Evolutionary conservation across 2,329 filamentous ascomycete genomes (phyloP), one percentile per base, ranked within the genome.

Genomic region (Penicillium sp.): DNA sequence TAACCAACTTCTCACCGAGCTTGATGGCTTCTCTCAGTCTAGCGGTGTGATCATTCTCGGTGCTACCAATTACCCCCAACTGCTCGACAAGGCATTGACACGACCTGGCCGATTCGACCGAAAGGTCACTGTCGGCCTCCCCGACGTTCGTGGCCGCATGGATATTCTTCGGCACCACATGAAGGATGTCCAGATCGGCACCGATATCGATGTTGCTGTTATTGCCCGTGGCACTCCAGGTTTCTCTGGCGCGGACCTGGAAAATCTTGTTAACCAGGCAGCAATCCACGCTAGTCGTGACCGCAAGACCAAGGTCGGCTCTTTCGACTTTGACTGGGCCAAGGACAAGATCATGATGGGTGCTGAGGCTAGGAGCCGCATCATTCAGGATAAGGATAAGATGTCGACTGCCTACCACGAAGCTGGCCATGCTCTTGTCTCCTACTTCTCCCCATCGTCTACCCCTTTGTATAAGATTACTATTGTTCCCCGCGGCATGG

Each of bases 291-390:
- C 94, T n/a, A 96, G 91, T 66, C 91, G 94, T 70, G 83, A 89
- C 61, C 94, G 92, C 75, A 83, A 88, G 32, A 80, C 79, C 52
- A 82, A 87, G 39, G 90, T 99, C 46, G 82, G 83, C 10, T 88
- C 91, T 72, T 75, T 82, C 27, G 91, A 97, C 67, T 87, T 97
- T 58, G 92, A 97, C 63, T 99, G 93, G 92, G 94, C 94, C 51
- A 97, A 96, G 75, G 94, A 99, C 78, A 94, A 94, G 76, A 90
- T 99, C 47, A 88, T 96, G 71, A 96, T 99, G 91, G 94, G 94
- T 30, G 90, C 93, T 2, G 94, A 99, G 76, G 86, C 88, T 68
- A 89, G 87, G 70, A 96, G 88, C 61, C 91, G 93, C 75, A 84
- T 97, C 49, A 93, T 99, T 49, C 89, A 88, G 36, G 85, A 93